Evolutionary conservation across 495 filamentous ascomycete genomes (phyloP).

Genomic region (Hyaloscypha hepaticicola): DNA sequence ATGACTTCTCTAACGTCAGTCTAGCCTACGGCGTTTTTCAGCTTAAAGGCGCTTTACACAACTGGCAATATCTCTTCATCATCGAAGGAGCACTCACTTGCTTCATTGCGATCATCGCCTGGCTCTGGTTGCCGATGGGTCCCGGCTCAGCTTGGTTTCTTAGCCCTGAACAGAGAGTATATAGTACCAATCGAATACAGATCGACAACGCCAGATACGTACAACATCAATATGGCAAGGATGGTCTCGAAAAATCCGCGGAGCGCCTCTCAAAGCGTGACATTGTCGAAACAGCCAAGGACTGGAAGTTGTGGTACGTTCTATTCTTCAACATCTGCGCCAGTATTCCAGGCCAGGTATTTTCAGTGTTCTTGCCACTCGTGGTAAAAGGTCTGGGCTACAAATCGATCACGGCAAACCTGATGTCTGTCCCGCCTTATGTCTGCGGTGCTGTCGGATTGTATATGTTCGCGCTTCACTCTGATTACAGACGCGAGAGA

Average conservation of each 20-base stretch:
- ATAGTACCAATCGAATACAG: constrained; percentile 40
- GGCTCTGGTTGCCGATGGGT: constrained; percentile 50
- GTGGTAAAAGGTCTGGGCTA: constrained; percentile 45
- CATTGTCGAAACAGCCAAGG: constrained; percentile 46
- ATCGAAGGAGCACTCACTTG: constrained; percentile 53
- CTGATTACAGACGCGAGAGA: constrained; percentile 44
- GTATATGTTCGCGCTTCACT: constrained; percentile 41
- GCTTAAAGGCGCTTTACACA: constrained; percentile 36
- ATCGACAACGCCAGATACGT: constrained; percentile 32
- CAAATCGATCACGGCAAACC: constrained; percentile 47
- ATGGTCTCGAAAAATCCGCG: constrained; percentile 29
- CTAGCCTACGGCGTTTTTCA: constrained; percentile 34
- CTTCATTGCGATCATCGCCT: constrained; percentile 44
- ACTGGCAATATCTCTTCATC: constrained; percentile 59
- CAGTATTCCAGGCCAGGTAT: constrained; percentile 51
- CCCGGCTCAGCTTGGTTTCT: constrained; percentile 57
- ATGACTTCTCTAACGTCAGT: constrained; percentile 5
- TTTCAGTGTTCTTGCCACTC: constrained; percentile 56
- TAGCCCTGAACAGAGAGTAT: constrained; percentile 40
- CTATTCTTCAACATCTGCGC: constrained; percentile 54
- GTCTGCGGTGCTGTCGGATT: constrained; percentile 28
- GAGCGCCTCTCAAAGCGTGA: constrained; percentile 42
- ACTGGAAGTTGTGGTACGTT: constrained; percentile 53
- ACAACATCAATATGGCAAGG: constrained; percentile 22
- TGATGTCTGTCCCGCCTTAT: constrained; percentile 57